phyloP scores from a whole-genome alignment of 139 green algal genomes.

The Chlamydomonas incerta region DNA sequence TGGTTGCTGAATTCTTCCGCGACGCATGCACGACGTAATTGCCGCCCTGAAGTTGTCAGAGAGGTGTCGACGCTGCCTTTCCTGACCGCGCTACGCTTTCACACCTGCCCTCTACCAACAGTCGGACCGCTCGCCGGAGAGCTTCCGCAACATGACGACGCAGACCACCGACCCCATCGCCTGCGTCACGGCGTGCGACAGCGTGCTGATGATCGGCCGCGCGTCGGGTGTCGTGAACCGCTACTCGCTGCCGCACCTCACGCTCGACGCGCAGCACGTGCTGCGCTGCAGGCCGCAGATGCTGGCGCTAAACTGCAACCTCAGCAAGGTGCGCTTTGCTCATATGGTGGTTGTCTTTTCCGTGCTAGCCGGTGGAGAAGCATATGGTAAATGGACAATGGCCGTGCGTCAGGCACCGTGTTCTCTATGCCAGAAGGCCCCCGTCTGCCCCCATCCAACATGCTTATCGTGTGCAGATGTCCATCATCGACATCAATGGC shows the following conservation, averaged over 20 bases:
- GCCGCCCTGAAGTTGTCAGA: no score
- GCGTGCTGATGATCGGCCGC: constrained; percentile 73
- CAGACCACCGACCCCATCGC: constrained; percentile 70
- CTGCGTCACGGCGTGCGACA: constrained; percentile 66
- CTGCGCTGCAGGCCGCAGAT: constrained; percentile 67
- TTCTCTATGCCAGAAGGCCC: no score
- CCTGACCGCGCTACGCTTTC: no score
- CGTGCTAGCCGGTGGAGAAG: no score
- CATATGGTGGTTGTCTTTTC: no score
- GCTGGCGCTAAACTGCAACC: constrained; percentile 83
- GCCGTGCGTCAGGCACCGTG: no score
- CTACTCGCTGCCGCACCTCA: constrained; percentile 73
- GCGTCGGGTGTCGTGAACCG: constrained; percentile 66
- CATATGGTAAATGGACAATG: no score
- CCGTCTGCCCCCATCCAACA: no score
- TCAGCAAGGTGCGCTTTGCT: constrained; percentile 50
- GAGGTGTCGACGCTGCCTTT: no score
- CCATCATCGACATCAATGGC: constrained; percentile 82
- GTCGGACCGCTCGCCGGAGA: constrained; percentile 40
- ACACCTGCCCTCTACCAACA: background rate
- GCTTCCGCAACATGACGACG: constrained; percentile 27
- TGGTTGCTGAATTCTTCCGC: no score
- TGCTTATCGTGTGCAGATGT: constrained; percentile 53
- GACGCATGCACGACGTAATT: no score
- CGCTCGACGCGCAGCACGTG: constrained; percentile 64